Evolutionary conservation across 208 protist genomes (phyloP), one percentile per base, ranked within the genome.

Genomic region (Acanthamoeba royreba): DNA sequence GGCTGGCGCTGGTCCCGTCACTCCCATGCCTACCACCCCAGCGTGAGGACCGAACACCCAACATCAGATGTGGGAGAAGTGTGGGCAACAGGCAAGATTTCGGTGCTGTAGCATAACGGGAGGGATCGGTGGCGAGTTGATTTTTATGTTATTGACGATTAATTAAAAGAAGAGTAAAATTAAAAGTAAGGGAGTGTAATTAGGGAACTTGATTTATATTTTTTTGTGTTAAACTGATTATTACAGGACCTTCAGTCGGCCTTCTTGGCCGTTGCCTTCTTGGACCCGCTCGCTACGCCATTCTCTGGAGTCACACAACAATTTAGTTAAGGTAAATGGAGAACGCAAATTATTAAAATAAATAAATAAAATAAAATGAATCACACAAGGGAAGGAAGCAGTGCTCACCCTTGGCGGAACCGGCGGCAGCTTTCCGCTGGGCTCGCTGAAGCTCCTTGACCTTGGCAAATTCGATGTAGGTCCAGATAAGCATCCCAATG

Each of bases 401-500:
- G 43, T 33, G 1, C 9, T 8, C 35, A 83, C 72, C 72, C 42
- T 83, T 83, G 43, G 8, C n/a, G n/a, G n/a, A n/a, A n/a, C n/a
- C n/a, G n/a, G n/a, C n/a, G n/a, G n/a, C 25, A 40, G 43, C 43
- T 83, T 83, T 83, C 43, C 72, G 83, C 55, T 43, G 46, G 15
- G 47, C 52, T 35, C 33, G 38, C 49, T 90, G 22, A 38, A 90
- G 47, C 55, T 42, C 66, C 22, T 90, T 61, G 38, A 90, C 83
- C 83, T 72, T 90, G 22, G 22, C 47, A 49, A 90, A 90, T 42
- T 90, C 52, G 38, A 90, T 61, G 25, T 90, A 43, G 47, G 83
- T 90, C 83, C 83, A 90, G 22, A 90, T 90, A 49, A 90, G 83
- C 47, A 90, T 90, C 22, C 83, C 83, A 42, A 69, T 17, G 52